Evolutionary conservation across 129 eudicot species (phyloP).

Genomic region (Artemisia annua): DNA sequence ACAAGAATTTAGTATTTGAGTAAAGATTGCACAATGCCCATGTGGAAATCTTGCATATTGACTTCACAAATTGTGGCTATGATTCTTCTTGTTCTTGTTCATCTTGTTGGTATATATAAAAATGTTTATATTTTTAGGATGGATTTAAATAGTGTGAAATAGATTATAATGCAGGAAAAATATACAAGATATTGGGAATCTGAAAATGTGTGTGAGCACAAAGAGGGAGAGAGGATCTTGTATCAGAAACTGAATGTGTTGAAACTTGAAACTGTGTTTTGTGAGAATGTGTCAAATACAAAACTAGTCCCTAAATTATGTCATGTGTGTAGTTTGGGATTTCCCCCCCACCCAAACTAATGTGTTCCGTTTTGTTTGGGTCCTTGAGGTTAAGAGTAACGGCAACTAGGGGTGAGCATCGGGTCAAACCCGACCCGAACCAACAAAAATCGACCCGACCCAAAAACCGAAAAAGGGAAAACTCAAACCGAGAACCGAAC

Average conservation of each 20-base stretch:
- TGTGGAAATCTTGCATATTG: constrained; percentile 29
- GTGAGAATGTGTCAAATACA: constrained; percentile 16
- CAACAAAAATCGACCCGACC: too few relatives aligned
- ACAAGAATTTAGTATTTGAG: constrained; percentile 10
- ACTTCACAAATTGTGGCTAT: constrained; percentile 9
- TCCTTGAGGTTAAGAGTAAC: background rate
- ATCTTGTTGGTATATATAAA: background rate
- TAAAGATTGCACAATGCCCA: constrained; percentile 19
- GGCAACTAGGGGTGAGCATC: too few relatives aligned
- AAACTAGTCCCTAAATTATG: constrained; percentile 16
- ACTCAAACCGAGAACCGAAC: too few relatives aligned
- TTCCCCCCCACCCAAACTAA: constrained; percentile 11
- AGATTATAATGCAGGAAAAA: constrained; percentile 32
- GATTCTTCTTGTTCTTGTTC: background rate
- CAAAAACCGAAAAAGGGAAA: too few relatives aligned
- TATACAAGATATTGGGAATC: constrained; percentile 33
- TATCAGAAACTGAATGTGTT: constrained; percentile 22
- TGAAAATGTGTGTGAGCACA: constrained; percentile 26
- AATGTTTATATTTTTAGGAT: background rate
- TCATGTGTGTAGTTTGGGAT: background rate
- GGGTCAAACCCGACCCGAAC: too few relatives aligned
- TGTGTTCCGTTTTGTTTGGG: background rate
- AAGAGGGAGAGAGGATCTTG: constrained; percentile 23
- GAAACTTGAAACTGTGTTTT: constrained; percentile 28
- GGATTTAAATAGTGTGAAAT: background rate